Percentiles rank a stretch among this genome's conserved stretches.
phyloP scores from a whole-genome alignment of 441 rosid genomes.

The Macaranga tanarius region DNA sequence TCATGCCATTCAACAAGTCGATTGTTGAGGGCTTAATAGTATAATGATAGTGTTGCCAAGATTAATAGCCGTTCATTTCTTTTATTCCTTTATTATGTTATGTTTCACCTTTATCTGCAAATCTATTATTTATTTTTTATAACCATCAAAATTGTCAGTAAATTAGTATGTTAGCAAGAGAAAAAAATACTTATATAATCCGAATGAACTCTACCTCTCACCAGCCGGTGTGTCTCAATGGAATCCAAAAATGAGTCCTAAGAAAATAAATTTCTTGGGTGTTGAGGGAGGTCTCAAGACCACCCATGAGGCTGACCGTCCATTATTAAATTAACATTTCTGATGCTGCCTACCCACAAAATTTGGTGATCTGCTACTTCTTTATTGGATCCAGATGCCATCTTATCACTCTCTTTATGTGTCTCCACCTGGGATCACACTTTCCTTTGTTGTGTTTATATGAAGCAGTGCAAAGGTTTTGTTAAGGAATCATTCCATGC shows the following conservation, averaged over 20 bases:
- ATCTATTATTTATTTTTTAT: too few relatives aligned
- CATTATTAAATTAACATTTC: background rate
- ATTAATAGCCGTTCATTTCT: conserved; percentile 8
- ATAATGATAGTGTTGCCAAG: background rate
- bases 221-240: too few relatives aligned
- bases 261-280: too few relatives aligned
- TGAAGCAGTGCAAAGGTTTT: conserved; percentile 2
- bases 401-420: background rate
- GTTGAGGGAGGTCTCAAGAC: too few relatives aligned
- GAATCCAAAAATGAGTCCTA: too few relatives aligned
- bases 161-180: too few relatives aligned
- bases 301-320: too few relatives aligned
- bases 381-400: conserved; percentile 4
- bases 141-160: too few relatives aligned
- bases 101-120: background rate
- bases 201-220: too few relatives aligned
- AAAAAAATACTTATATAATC: too few relatives aligned
- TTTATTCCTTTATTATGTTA: background rate
- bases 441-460: conserved; percentile 15
- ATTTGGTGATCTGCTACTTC: conserved; percentile 4
- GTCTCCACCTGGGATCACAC: conserved; percentile 16
- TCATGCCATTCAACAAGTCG: background rate
- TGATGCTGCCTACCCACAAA: background rate
- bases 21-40: background rate
- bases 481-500: conserved; percentile 5